Evolutionary conservation across 2,329 filamentous ascomycete species (phyloP).

Genomic region (Neopestalotiopsis clavispora): DNA sequence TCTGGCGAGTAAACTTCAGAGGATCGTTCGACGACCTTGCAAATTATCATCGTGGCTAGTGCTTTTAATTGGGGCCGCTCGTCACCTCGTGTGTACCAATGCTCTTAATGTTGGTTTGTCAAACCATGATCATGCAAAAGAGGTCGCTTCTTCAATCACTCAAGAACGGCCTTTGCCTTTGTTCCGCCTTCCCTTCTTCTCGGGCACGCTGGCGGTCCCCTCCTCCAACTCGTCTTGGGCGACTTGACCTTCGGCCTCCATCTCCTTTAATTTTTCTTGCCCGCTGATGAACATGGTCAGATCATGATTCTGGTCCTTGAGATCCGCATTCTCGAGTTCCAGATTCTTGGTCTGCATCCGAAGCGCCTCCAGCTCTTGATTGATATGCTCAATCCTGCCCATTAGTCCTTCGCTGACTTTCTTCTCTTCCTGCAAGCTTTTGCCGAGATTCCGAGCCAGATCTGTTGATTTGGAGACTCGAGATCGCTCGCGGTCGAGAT

Average conservation of each 20-base stretch:
- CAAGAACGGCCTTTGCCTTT: conserved; percentile 53
- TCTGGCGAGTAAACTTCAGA: too few species aligned
- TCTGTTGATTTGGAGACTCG: conserved; percentile 75
- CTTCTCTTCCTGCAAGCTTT: conserved; percentile 85
- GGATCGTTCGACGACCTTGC: too few species aligned
- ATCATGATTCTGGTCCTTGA: conserved; percentile 87
- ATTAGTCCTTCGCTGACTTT: conserved; percentile 80
- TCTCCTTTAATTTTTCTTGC: conserved; percentile 76
- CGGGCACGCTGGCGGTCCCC: conserved; percentile 71
- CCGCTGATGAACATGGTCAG: conserved; percentile 86
- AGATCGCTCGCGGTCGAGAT: conserved; percentile 69
- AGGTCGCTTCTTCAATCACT: neutral
- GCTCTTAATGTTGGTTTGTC: too few species aligned
- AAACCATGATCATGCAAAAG: neutral
- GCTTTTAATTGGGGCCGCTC: too few species aligned
- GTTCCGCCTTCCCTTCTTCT: conserved; percentile 39
- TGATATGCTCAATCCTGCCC: conserved; percentile 78
- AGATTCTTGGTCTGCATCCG: conserved; percentile 62
- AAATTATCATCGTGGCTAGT: too few species aligned
- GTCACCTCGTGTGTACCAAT: too few species aligned
- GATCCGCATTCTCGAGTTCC: conserved; percentile 69
- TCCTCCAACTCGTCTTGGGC: conserved; percentile 76
- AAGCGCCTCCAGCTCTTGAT: conserved; percentile 63
- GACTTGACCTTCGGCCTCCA: conserved; percentile 64
- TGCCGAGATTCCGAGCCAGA: conserved; percentile 76